A percentile compares a stretch with the other conserved stretches of the same genome.
phyloP scores from a whole-genome alignment of 768 basidiomycete species.

The Russula compacta region DNA sequence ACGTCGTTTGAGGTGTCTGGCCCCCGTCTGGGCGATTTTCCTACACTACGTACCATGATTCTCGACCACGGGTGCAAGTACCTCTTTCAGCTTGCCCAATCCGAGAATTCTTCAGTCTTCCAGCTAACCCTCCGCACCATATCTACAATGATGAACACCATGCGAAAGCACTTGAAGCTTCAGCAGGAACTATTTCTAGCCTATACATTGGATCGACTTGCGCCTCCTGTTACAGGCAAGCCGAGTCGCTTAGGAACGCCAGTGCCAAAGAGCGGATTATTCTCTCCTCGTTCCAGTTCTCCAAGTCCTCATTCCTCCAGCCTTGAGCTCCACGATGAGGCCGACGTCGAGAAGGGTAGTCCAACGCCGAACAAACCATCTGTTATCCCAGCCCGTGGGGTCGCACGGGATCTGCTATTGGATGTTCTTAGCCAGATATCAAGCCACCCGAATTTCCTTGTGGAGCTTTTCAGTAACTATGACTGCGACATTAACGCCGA shows the following conservation, averaged over 20 bases:
- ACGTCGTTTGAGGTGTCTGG: slow-evolving; percentile 83
- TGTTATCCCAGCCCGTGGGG: slow-evolving; percentile 61
- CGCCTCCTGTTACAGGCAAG: slow-evolving; percentile 39
- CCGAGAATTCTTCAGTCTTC: slow-evolving; percentile 74
- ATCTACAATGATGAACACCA: slow-evolving; percentile 80
- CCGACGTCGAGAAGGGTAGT: slow-evolving; percentile 41
- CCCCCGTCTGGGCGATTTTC: slow-evolving; percentile 60
- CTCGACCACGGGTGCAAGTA: slow-evolving; percentile 91
- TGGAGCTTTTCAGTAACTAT: slow-evolving; percentile 92
- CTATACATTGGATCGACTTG: slow-evolving; percentile 87
- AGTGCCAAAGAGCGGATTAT: slow-evolving; percentile 4
- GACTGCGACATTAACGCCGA: slow-evolving; percentile 97
- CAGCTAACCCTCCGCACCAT: slow-evolving; percentile 77
- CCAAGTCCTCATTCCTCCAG: slow-evolving; percentile 35
- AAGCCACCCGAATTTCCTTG: slow-evolving; percentile 84
- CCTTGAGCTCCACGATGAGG: slow-evolving; percentile 31
- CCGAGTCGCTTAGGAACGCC: slow-evolving; percentile 19
- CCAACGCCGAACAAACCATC: slow-evolving; percentile 31
- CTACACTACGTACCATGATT: slow-evolving; percentile 67
- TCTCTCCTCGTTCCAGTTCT: slow-evolving; percentile 23
- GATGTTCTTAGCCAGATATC: slow-evolving; percentile 80
- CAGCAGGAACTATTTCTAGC: slow-evolving; percentile 94
- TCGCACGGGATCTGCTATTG: slow-evolving; percentile 82
- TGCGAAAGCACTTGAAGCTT: slow-evolving; percentile 78
- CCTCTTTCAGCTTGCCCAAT: slow-evolving; percentile 92